phyloP scores from a whole-genome alignment of 1,284 basidiomycete genomes.

The Naganishia albida region DNA sequence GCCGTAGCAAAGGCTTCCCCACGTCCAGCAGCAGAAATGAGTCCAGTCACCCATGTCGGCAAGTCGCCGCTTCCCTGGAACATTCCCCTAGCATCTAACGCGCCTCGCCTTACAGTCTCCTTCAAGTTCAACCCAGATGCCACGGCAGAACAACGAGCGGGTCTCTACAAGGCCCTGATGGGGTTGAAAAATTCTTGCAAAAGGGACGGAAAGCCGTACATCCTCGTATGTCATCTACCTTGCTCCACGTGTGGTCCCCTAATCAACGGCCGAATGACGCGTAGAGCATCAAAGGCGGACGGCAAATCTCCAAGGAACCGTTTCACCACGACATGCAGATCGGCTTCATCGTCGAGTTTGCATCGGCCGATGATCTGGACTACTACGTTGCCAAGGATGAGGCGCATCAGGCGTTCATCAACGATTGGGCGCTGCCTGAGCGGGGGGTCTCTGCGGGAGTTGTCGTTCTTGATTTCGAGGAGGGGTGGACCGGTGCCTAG shows the following conservation, averaged over 20 bases:
- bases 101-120: constrained; percentile 3
- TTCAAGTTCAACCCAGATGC: constrained; percentile 29
- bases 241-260: neutral
- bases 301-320: constrained; percentile 27
- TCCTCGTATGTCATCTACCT: constrained; percentile 23
- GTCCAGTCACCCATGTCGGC: constrained; percentile 24
- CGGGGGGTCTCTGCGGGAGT: constrained; percentile 16
- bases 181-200: constrained; percentile 22
- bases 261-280: neutral
- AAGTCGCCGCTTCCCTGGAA: neutral
- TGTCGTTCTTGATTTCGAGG: constrained; percentile 27
- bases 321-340: constrained; percentile 23
- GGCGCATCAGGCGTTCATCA: constrained; percentile 25
- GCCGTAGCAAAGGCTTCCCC: too few species aligned
- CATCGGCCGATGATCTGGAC: constrained; percentile 22
- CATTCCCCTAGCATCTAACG: neutral
- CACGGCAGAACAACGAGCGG: constrained; percentile 9
- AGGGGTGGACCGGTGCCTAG: constrained; percentile 7
- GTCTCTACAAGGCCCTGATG: constrained; percentile 21
- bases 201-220: constrained; percentile 31
- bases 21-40: neutral
- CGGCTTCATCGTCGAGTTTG: constrained; percentile 29
- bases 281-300: constrained; percentile 30
- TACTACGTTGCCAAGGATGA: constrained; percentile 27
- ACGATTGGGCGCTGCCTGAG: constrained; percentile 2